A percentile compares a stretch with the other conserved stretches of the same genome.
phyloP scores from a whole-genome alignment of 2,329 filamentous ascomycete species.

The Plectosphaerella plurivora region DNA sequence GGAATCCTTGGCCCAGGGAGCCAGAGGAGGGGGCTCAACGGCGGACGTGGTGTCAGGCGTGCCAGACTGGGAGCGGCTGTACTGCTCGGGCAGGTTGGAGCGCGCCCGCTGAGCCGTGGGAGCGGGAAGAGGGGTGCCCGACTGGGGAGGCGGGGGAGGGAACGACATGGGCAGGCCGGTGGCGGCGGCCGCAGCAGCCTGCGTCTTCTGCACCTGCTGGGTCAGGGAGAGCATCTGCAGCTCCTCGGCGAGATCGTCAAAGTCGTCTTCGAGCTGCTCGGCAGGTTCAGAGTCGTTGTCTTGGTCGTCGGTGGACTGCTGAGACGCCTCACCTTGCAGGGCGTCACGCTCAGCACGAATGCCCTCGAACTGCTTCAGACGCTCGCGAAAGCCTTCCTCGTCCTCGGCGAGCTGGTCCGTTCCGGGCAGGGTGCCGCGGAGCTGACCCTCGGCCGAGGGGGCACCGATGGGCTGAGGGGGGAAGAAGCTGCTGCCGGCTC shows the following conservation, averaged over 20 bases:
- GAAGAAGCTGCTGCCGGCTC: conserved; percentile 15
- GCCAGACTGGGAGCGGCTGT: conserved; percentile 67
- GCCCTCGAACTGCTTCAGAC: conserved; percentile 79
- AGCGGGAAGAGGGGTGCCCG: conserved; percentile 78
- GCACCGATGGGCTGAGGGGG: conserved; percentile 33
- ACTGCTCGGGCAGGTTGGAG: conserved; percentile 77
- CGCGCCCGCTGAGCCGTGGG: conserved; percentile 81
- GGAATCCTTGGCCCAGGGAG: conserved; percentile 91
- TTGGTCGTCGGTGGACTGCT: conserved; percentile 11
- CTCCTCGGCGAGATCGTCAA: conserved; percentile 12
- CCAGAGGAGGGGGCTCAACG: conserved; percentile 63
- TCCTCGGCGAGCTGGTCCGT: conserved; percentile 49
- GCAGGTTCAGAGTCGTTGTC: neutral
- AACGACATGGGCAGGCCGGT: conserved; percentile 72
- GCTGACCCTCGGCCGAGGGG: conserved; percentile 27
- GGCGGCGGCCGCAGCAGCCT: conserved; percentile 39
- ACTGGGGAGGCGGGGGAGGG: conserved; percentile 65
- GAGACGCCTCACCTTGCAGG: neutral
- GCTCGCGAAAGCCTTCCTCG: conserved; percentile 58
- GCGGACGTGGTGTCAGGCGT: conserved; percentile 58
- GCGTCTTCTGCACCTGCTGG: conserved; percentile 78
- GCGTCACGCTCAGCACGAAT: conserved; percentile 67
- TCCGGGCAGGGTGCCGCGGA: conserved; percentile 44
- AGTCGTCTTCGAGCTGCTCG: neutral
- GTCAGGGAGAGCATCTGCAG: conserved; percentile 59